phyloP scores from a whole-genome alignment of 78 protist species.

The Chrysochromulina parva region DNA sequence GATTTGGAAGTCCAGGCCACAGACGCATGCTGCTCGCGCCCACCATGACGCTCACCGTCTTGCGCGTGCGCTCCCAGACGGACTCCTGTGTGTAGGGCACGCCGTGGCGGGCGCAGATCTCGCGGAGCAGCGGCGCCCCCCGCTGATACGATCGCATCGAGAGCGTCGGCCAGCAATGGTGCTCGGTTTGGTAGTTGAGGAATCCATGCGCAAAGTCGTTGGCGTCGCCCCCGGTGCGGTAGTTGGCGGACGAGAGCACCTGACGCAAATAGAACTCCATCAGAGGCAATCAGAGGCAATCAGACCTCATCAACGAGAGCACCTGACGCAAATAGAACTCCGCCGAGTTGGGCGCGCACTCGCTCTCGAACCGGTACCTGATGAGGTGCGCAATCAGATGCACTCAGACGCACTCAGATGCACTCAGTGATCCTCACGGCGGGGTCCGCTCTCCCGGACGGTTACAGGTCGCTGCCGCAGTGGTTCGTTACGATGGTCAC shows the following conservation, averaged over 20 bases:
- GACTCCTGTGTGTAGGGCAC: constrained; percentile 49
- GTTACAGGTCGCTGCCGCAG: constrained; percentile 6
- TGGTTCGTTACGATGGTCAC: constrained; percentile 39
- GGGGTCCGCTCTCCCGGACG: too few relatives aligned
- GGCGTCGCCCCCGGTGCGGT: constrained; percentile 18
- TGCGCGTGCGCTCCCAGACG: constrained; percentile 27
- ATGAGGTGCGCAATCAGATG: too few relatives aligned
- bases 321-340: too few relatives aligned
- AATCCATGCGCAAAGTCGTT: constrained; percentile 47
- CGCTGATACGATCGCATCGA: constrained; percentile 28
- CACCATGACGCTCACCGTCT: constrained; percentile 34
- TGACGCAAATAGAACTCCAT: constrained; percentile 23
- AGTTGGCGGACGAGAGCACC: constrained; percentile 33
- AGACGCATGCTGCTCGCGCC: constrained; percentile 31
- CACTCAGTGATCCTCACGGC: too few relatives aligned
- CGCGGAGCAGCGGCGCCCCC: neutral
- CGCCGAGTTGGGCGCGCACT: neutral
- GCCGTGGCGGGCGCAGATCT: constrained; percentile 41
- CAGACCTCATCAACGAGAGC: too few relatives aligned
- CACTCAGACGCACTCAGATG: too few relatives aligned
- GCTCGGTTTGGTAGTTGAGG: constrained; percentile 61
- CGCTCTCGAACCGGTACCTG: neutral
- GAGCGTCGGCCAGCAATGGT: constrained; percentile 43
- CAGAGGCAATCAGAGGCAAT: too few relatives aligned
- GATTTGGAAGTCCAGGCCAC: neutral